Base-by-base conservation (phyloP, 2,329 filamentous ascomycete species). In the Curvularia spicifera region DNA sequence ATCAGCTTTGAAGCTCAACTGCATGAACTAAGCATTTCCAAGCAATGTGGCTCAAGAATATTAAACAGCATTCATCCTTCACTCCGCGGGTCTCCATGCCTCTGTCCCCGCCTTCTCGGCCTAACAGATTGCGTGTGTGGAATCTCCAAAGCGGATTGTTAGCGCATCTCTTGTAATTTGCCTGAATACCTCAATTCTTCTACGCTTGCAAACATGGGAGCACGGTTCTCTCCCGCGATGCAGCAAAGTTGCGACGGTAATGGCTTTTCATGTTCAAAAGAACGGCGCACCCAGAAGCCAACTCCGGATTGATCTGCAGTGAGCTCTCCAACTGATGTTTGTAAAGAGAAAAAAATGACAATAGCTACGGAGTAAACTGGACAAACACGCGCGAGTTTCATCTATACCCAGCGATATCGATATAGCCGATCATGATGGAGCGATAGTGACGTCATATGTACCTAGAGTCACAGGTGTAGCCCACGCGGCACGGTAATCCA, bases 121-220 rank as follows among this genome's bases (percentile, higher is more conserved):
- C n/a, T 29, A 44, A 39, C 28, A 46, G 8, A 10, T 5, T 24
- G 26, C n/a, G n/a, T 33, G 33, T 47, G 54, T 43, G 49, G 54
- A 57, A 48, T 53, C 48, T 52, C 48, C 49, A 56, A 26, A 42
- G 54, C 43, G 54, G 49, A 42, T 46, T 57, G 6, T 12, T 57
- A 53, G 54, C 43, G 54, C 35, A 12, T 31, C 12, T 24, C 20
- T 35, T n/a, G 35, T 20, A 53, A 43, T 53, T 8, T 57, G 54
- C 49, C 49, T 53, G 48, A 57, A 57, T 57, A 35, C 26, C 3
- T n/a, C 26, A 37, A 29, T 4, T 20, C 13, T 29, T 48, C 43
- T 43, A 29, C 35, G 26, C 28, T 48, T 20, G 46, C 35, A 51
- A 44, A n/a, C 10, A 50, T 29, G n/a, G 28, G 37, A 22, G n/a